A percentile compares a stretch with the other conserved stretches of the same genome.
phyloP scores from a whole-genome alignment of 495 filamentous ascomycete genomes.

The Coniosporium apollinis region DNA sequence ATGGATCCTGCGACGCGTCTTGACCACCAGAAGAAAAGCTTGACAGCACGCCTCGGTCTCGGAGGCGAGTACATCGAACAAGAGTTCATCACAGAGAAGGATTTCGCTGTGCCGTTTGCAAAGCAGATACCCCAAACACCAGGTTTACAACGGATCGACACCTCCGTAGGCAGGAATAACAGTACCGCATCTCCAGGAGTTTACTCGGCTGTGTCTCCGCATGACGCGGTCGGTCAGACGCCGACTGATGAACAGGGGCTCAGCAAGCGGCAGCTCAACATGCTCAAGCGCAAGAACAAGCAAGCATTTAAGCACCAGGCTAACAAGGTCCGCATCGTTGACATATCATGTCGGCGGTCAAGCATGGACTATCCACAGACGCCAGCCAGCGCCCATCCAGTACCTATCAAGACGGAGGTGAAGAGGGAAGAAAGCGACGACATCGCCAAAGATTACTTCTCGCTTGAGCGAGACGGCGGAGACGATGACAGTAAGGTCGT shows the following conservation, averaged over 20 bases:
- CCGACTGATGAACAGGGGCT: conserved; percentile 52
- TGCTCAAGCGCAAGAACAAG: conserved; percentile 64
- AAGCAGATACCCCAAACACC: conserved; percentile 28
- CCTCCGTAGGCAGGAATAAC: conserved; percentile 29
- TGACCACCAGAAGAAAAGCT: conserved; percentile 72
- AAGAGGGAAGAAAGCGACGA: conserved; percentile 36
- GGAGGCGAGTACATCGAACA: conserved; percentile 74
- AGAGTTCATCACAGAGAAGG: conserved; percentile 51
- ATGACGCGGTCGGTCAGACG: conserved; percentile 27
- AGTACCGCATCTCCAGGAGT: conserved; percentile 26
- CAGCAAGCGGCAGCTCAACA: conserved; percentile 84
- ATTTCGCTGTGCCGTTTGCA: conserved; percentile 29
- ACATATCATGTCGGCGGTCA: conserved; percentile 50
- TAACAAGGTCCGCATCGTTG: conserved; percentile 69
- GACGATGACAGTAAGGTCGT: conserved; percentile 86
- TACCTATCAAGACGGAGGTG: conserved; percentile 46
- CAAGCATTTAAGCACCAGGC: conserved; percentile 38
- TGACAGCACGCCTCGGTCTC: conserved; percentile 69
- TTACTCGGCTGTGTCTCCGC: conserved; percentile 32
- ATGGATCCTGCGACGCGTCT: conserved; percentile 69
- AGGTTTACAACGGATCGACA: conserved; percentile 29
- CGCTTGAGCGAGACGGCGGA: conserved; percentile 52
- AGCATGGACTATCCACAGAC: conserved; percentile 48
- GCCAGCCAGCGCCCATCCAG: conserved; percentile 46
- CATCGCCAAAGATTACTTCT: conserved; percentile 62